A percentile compares a stretch with the other conserved stretches of the same genome.
phyloP scores from a whole-genome alignment of 2,329 filamentous ascomycete genomes.

The Neofusicoccum laricinum region DNA sequence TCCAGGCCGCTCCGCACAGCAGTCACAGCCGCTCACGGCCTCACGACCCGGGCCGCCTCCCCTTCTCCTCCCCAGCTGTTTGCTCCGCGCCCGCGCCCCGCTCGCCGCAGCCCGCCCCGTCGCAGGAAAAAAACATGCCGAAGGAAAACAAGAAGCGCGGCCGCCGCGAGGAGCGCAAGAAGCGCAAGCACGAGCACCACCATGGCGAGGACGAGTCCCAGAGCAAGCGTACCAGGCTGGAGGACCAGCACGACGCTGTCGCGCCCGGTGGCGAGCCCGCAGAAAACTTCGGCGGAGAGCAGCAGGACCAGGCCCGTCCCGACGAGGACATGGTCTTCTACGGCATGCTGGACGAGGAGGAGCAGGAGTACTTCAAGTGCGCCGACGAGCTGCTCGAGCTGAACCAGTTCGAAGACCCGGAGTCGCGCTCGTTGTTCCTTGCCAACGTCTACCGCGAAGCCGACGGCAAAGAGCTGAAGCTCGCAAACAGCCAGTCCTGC shows the following conservation, averaged over 20 bases:
- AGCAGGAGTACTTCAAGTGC: conserved; percentile 92
- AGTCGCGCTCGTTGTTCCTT: conserved; percentile 57
- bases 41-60: background rate
- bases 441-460: conserved; percentile 84
- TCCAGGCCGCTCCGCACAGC: background rate
- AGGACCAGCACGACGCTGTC: conserved; percentile 19
- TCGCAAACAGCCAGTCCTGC: conserved; percentile 93
- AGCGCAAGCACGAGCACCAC: conserved; percentile 49
- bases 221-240: conserved; percentile 33
- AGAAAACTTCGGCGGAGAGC: conserved; percentile 23
- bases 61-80: background rate
- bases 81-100: background rate
- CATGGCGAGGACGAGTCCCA: conserved; percentile 32
- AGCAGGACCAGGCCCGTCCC: conserved; percentile 25
- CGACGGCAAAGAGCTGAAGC: conserved; percentile 88
- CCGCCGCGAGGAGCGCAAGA: conserved; percentile 51
- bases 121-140: conserved; percentile 46
- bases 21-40: no score
- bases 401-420: conserved; percentile 77
- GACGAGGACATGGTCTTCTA: conserved; percentile 73
- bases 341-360: conserved; percentile 85
- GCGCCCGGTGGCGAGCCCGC: conserved; percentile 21
- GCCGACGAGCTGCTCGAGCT: conserved; percentile 87
- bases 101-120: background rate
- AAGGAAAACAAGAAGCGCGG: conserved; percentile 59